These are phyloP conservation scores for Parathielavia hyrcaniae DNA, from an alignment of 495 filamentous ascomycete species.

Conservation along the genomic window DNA sequence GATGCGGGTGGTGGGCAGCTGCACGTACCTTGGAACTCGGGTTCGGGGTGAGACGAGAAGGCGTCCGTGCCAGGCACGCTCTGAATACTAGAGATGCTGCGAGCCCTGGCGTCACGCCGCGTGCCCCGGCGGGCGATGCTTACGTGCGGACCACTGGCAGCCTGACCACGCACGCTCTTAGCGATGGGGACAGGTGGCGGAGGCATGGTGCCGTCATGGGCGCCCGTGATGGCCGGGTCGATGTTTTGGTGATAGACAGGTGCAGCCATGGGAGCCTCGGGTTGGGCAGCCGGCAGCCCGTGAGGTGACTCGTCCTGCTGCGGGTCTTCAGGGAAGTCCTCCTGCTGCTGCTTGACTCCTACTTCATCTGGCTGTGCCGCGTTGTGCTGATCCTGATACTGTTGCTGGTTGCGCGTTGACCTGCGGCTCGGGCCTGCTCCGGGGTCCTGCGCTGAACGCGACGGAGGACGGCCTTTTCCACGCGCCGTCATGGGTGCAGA, in stretches of 20 bases:
- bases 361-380: conserved; percentile 2
- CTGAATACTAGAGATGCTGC: conserved; percentile 22
- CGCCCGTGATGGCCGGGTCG: conserved; percentile 25
- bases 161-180: conserved; percentile 17
- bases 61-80: conserved; percentile 15
- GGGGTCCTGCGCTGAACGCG: conserved; percentile 18
- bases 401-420: conserved; percentile 26
- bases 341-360: not conserved
- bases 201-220: conserved; percentile 21
- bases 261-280: conserved; percentile 6
- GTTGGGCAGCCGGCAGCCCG: not conserved
- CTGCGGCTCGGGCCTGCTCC: conserved; percentile 20
- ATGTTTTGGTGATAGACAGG: conserved; percentile 6
- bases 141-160: not conserved
- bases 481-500: conserved; percentile 21
- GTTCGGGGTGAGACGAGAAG: conserved; percentile 18
- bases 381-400: conserved; percentile 13
- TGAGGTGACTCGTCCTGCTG: conserved; percentile 11
- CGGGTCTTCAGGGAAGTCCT: conserved; percentile 15
- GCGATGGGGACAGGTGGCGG: conserved; percentile 23
- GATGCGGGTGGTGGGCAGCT: not conserved
- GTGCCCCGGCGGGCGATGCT: conserved; percentile 18
- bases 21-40: conserved; percentile 19
- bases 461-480: conserved; percentile 21
- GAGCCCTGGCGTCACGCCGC: conserved; percentile 11